phyloP scores from a whole-genome alignment of 225 moss, liverwort and hornwort genomes.

The Thuidium tamariscinum region DNA sequence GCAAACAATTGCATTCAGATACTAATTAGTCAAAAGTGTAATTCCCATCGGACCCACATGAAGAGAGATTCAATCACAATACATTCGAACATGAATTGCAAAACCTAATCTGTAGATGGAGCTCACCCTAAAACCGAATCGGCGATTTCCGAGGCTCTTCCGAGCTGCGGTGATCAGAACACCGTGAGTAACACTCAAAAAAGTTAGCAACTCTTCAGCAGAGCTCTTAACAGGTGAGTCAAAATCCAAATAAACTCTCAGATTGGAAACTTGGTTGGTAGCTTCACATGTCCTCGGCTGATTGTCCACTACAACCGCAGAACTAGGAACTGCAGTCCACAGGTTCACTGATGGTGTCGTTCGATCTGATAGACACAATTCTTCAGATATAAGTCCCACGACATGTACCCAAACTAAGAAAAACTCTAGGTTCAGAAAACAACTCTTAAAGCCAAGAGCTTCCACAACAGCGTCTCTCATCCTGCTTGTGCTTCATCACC shows the following conservation, averaged over 20 bases:
- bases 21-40: neutral
- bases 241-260: constrained; percentile 67
- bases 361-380: constrained; percentile 38
- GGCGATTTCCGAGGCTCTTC: constrained; percentile 49
- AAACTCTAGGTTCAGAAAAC: neutral
- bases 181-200: constrained; percentile 39
- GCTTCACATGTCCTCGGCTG: constrained; percentile 53
- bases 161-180: constrained; percentile 19
- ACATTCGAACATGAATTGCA: neutral
- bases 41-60: neutral
- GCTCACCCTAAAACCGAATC: constrained; percentile 48
- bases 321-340: constrained; percentile 62
- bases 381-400: neutral
- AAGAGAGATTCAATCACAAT: neutral
- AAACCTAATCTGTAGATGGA: neutral
- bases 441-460: neutral
- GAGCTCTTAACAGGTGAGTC: constrained; percentile 38
- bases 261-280: constrained; percentile 39
- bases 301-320: constrained; percentile 41
- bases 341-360: constrained; percentile 43
- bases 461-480: neutral
- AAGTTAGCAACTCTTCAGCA: constrained; percentile 23
- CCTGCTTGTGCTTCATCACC: neutral
- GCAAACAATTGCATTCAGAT: neutral
- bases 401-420: neutral